These are phyloP conservation scores for Withania somnifera DNA, from an alignment of 305 asterid genomes.

Conservation along the genomic window DNA sequence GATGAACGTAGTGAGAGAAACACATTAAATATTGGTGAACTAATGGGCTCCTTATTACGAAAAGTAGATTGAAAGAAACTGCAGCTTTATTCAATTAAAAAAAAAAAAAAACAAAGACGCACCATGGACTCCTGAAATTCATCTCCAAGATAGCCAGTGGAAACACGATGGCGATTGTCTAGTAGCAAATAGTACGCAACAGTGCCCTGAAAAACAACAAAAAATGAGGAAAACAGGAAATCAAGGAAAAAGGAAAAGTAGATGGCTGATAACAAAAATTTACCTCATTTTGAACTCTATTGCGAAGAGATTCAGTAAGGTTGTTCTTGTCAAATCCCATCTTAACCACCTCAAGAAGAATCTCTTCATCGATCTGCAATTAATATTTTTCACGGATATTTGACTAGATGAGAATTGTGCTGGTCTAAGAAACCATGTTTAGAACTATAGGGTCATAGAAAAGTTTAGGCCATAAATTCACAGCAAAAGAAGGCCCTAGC, in stretches of 20 bases:
- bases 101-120: conserved; percentile 10
- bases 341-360: conserved; percentile 75
- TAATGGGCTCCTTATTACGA: neutral
- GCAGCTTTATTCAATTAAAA: neutral
- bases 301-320: conserved; percentile 68
- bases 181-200: conserved; percentile 82
- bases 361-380: conserved; percentile 90
- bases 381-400: conserved; percentile 1
- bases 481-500: neutral
- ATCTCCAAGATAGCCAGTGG: conserved; percentile 89
- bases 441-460: neutral
- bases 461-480: neutral
- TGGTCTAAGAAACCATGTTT: neutral
- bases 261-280: conserved; percentile 3
- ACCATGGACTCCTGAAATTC: conserved; percentile 82
- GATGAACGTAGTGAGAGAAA: neutral
- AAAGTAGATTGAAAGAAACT: conserved; percentile 1
- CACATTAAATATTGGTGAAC: neutral
- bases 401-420: neutral
- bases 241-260: neutral
- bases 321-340: conserved; percentile 73
- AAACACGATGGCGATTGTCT: conserved; percentile 78
- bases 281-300: conserved; percentile 87
- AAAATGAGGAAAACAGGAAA: conserved; percentile 5
- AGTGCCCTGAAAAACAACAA: conserved; percentile 58